A percentile compares a stretch with the other conserved stretches of the same genome.
These are phyloP conservation scores for Symbiodinium natans DNA, from an alignment of 73 alveolate genomes.

Conservation along the genomic window DNA sequence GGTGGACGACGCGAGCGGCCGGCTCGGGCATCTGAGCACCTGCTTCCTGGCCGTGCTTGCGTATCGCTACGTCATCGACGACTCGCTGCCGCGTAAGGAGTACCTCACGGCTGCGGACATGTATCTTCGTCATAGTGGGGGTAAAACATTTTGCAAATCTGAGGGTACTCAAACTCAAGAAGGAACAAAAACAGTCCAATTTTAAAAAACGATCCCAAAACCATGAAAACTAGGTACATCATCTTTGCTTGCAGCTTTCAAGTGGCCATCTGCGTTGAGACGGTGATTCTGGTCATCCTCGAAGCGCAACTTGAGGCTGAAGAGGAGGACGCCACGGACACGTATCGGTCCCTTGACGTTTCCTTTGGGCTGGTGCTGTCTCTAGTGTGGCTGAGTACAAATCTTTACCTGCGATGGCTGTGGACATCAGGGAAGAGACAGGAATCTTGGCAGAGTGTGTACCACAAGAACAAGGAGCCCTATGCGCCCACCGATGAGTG, in stretches of 20 bases:
- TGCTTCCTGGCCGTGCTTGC: slow-evolving; percentile 75
- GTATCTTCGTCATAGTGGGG: no score
- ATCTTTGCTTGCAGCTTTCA: slow-evolving; percentile 45
- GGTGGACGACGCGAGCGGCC: slow-evolving; percentile 26
- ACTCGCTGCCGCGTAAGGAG: slow-evolving; percentile 28
- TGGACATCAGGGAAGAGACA: background rate
- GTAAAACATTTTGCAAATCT: no score
- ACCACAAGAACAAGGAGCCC: background rate
- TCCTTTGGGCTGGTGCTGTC: background rate
- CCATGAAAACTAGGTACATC: no score
- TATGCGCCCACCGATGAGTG: background rate
- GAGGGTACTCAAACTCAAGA: no score
- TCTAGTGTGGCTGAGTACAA: background rate
- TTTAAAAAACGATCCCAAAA: no score
- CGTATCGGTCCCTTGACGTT: background rate
- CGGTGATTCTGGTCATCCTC: background rate
- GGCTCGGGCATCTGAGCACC: slow-evolving; percentile 38
- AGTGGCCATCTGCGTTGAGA: background rate
- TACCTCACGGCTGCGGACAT: slow-evolving; percentile 39
- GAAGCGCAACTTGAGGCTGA: no score
- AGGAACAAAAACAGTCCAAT: no score
- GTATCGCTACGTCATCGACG: slow-evolving; percentile 51
- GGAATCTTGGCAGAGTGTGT: background rate
- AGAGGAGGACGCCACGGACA: no score
- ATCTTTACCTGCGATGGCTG: background rate